Percentiles rank a stretch among this genome's conserved stretches.
These are phyloP conservation scores for Amanita exitialis DNA, from an alignment of 768 basidiomycete species.

Conservation along the genomic window DNA sequence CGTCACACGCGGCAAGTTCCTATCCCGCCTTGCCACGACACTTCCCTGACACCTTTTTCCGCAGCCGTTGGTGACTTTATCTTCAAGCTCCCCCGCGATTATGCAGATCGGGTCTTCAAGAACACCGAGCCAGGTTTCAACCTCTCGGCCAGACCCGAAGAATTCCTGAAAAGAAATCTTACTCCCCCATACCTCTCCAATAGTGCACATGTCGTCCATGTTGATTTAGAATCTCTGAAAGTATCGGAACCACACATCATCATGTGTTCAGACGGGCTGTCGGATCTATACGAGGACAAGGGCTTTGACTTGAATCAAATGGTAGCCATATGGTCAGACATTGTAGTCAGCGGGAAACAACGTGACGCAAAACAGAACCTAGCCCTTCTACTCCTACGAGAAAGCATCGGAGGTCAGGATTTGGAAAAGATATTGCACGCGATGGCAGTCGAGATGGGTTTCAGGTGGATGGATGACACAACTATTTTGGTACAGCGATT, in stretches of 20 bases:
- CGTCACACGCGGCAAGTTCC: slow-evolving; percentile 39
- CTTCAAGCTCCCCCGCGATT: slow-evolving; percentile 41
- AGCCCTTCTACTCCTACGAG: slow-evolving; percentile 32
- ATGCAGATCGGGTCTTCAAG: slow-evolving; percentile 36
- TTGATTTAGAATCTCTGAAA: slow-evolving; percentile 18
- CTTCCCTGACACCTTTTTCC: background rate
- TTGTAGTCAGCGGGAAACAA: slow-evolving; percentile 15
- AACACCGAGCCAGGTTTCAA: slow-evolving; percentile 28
- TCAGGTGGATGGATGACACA: slow-evolving; percentile 51
- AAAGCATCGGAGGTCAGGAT: slow-evolving; percentile 34
- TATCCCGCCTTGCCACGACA: background rate
- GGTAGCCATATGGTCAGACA: slow-evolving; percentile 26
- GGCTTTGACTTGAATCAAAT: slow-evolving; percentile 18
- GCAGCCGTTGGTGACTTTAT: slow-evolving; percentile 44
- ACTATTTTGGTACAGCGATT: slow-evolving; percentile 34
- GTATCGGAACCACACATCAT: slow-evolving; percentile 26
- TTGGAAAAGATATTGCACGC: slow-evolving; percentile 29
- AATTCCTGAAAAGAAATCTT: slow-evolving; percentile 31
- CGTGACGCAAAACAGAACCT: slow-evolving; percentile 17
- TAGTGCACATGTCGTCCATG: slow-evolving; percentile 30
- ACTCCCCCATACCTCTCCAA: slow-evolving; percentile 48
- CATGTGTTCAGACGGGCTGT: slow-evolving; percentile 42
- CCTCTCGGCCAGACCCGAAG: slow-evolving; percentile 24
- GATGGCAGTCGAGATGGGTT: slow-evolving; percentile 37
- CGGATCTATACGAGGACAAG: slow-evolving; percentile 31